Conservation (phyloP, 169 alveolate species). For the Cardiosporidium cionae region DNA sequence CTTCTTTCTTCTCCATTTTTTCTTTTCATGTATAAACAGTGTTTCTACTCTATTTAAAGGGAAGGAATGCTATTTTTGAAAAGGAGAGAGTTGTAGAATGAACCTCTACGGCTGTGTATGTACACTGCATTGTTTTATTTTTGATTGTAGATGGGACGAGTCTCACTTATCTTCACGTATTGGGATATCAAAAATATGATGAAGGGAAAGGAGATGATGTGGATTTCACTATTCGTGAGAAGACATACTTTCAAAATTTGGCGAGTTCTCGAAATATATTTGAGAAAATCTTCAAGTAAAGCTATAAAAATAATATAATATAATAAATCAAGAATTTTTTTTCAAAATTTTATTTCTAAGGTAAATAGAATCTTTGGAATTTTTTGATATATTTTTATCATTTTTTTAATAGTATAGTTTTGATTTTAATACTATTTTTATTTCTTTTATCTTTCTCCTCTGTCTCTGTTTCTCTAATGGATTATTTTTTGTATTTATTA, state of each 20-base stretch:
- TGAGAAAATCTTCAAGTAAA: background rate
- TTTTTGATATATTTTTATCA: too few species aligned
- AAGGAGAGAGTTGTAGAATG: too few species aligned
- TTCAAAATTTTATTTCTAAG: too few species aligned
- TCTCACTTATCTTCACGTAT: background rate
- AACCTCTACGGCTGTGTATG: too few species aligned
- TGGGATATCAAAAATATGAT: background rate
- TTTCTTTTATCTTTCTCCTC: background rate
- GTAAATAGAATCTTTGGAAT: too few species aligned
- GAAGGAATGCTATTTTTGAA: too few species aligned
- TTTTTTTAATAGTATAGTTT: too few species aligned
- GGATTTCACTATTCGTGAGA: background rate
- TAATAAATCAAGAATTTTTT: background rate
- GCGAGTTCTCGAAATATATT: background rate
- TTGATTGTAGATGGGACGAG: constrained; percentile 1
- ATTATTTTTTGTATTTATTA: background rate
- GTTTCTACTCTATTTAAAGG: too few species aligned
- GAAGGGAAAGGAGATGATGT: background rate
- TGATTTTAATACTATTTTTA: too few species aligned
- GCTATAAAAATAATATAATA: background rate
- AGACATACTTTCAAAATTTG: background rate
- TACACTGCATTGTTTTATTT: too few species aligned
- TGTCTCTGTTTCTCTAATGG: background rate
- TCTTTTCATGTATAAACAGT: too few species aligned
- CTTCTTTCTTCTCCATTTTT: background rate